These are phyloP conservation scores for Tolypocladium endophyticum DNA, from an alignment of 2,329 filamentous ascomycete genomes.

Conservation along the genomic window DNA sequence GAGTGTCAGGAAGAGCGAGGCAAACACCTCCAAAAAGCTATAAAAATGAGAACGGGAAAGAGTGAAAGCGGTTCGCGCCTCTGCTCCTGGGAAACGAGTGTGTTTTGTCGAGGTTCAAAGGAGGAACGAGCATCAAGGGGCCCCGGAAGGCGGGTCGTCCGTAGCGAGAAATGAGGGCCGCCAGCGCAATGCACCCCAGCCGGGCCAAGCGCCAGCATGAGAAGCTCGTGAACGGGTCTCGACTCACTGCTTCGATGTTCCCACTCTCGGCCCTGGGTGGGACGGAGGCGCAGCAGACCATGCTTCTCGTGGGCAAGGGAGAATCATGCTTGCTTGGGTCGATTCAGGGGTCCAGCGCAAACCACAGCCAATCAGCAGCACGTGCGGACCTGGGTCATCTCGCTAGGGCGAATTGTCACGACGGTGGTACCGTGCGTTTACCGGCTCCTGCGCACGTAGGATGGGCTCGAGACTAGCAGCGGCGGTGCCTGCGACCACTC, in stretches of 20 bases:
- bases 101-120: background rate
- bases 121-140: background rate
- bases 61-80: background rate
- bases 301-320: background rate
- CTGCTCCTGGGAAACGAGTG: background rate
- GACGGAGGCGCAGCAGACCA: background rate
- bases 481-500: background rate
- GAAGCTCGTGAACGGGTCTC: background rate
- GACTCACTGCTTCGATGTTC: background rate
- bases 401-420: background rate
- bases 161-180: background rate
- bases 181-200: background rate
- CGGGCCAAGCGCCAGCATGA: background rate
- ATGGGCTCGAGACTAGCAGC: background rate
- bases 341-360: background rate
- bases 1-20: conserved; percentile 6
- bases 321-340: background rate
- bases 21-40: background rate
- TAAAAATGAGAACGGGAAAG: background rate
- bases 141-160: background rate
- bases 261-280: background rate
- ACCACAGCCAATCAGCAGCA: background rate
- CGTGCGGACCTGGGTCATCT: background rate
- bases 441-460: background rate
- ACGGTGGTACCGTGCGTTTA: background rate